phyloP scores from a whole-genome alignment of 106 monocot genomes.

The Xerophyta viscosa region DNA sequence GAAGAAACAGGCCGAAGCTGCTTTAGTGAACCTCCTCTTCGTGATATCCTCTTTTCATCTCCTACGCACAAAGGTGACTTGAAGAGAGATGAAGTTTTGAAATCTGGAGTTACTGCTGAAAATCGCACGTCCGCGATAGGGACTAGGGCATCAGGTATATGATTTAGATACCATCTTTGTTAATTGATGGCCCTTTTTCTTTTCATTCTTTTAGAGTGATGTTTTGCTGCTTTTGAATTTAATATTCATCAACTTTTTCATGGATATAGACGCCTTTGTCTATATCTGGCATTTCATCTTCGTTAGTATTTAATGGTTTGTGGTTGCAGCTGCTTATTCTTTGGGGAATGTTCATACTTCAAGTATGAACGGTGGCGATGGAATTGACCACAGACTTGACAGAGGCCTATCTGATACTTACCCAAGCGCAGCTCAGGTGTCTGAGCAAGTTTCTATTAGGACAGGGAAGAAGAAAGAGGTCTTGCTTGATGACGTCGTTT shows the following conservation, averaged over 20 bases:
- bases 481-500: slow-evolving; percentile 61
- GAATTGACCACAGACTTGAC: slow-evolving; percentile 25
- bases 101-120: slow-evolving; percentile 4
- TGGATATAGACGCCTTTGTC: too few species aligned
- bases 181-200: neutral
- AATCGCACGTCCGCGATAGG: neutral
- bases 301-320: neutral
- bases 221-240: neutral
- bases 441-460: slow-evolving; percentile 31
- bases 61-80: slow-evolving; percentile 17
- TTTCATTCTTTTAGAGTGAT: neutral
- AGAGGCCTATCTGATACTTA: slow-evolving; percentile 19
- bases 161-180: neutral
- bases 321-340: neutral
- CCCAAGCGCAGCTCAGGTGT: slow-evolving; percentile 9
- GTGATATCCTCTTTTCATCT: slow-evolving; percentile 31
- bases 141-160: neutral
- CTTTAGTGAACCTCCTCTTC: slow-evolving; percentile 58
- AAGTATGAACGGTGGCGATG: slow-evolving; percentile 18
- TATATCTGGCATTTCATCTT: neutral
- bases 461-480: slow-evolving; percentile 56
- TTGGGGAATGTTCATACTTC: neutral
- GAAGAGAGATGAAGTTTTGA: slow-evolving; percentile 23
- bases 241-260: too few species aligned
- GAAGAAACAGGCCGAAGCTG: slow-evolving; percentile 74